A percentile compares a stretch with the other conserved stretches of the same genome.
Evolutionary conservation across 2,329 filamentous ascomycete genomes (phyloP).

Genomic region (Metarhizium guizhouense): DNA sequence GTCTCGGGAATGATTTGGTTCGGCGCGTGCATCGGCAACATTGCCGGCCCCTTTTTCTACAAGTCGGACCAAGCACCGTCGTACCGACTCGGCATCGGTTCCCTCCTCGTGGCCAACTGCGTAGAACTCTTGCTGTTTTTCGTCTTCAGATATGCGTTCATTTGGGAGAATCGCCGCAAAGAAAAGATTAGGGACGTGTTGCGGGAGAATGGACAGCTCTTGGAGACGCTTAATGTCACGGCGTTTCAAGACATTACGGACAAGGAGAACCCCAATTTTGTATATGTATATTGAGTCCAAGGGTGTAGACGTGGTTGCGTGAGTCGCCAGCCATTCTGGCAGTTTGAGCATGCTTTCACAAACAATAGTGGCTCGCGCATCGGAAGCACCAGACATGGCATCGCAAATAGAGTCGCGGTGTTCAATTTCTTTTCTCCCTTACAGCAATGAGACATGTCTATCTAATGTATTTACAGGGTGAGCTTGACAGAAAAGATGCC

Average conservation of each 20-base stretch:
- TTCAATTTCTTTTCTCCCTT: no score
- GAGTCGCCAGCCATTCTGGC: no score
- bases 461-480: background rate
- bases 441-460: background rate
- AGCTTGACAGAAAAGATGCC: constrained; percentile 33
- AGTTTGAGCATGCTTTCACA: no score
- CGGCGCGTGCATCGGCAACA: constrained; percentile 52
- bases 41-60: constrained; percentile 56
- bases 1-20: constrained; percentile 54
- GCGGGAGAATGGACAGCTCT: constrained; percentile 14
- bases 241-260: constrained; percentile 34
- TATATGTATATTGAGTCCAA: constrained; percentile 25
- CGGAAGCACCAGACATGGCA: no score
- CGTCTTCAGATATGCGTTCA: constrained; percentile 27
- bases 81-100: constrained; percentile 31
- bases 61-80: constrained; percentile 38
- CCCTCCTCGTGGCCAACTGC: constrained; percentile 31
- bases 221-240: constrained; percentile 25
- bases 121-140: constrained; percentile 29
- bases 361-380: no score
- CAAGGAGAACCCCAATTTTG: constrained; percentile 32
- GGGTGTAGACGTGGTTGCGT: background rate
- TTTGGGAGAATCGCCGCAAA: constrained; percentile 30
- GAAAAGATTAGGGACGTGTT: constrained; percentile 24
- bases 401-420: no score